A percentile compares a stretch with the other conserved stretches of the same genome.
Conservation (phyloP, 2,329 filamentous ascomycete species). For the Stemphylium beticola region DNA sequence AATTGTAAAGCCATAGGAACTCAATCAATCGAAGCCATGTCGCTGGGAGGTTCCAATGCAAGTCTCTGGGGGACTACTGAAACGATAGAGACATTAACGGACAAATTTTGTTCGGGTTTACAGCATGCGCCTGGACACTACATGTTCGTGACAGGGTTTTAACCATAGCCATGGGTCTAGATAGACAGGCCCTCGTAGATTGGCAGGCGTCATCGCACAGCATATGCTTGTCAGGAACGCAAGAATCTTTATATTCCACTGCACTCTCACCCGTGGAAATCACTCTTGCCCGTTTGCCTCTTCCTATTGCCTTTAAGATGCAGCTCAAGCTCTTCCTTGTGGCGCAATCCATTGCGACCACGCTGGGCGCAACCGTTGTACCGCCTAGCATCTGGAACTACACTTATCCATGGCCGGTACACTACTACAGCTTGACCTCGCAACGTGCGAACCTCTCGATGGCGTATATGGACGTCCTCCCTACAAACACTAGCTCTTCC, state of each 20-base stretch:
- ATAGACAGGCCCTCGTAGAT: not conserved
- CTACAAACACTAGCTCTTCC: constrained; percentile 38
- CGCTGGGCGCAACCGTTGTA: constrained; percentile 8
- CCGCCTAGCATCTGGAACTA: constrained; percentile 39
- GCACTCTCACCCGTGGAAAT: too few species aligned
- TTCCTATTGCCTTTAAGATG: constrained; percentile 8
- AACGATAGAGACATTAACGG: too few species aligned
- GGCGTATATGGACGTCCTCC: constrained; percentile 62
- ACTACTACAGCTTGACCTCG: constrained; percentile 57
- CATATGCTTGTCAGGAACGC: not conserved
- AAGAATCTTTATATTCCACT: not conserved
- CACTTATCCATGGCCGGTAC: constrained; percentile 59
- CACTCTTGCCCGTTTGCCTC: not conserved
- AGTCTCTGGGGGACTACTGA: too few species aligned
- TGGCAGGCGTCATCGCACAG: constrained; percentile 4
- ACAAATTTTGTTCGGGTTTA: too few species aligned
- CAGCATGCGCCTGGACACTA: too few species aligned
- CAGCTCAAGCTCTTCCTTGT: not conserved
- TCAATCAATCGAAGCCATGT: too few species aligned
- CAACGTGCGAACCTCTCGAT: constrained; percentile 59
- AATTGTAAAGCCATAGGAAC: too few species aligned
- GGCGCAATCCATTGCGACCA: constrained; percentile 12
- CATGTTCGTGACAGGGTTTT: too few species aligned
- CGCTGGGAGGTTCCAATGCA: too few species aligned
- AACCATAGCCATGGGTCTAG: not conserved